phyloP scores from a whole-genome alignment of 495 filamentous ascomycete genomes.

The Letharia lupina region DNA sequence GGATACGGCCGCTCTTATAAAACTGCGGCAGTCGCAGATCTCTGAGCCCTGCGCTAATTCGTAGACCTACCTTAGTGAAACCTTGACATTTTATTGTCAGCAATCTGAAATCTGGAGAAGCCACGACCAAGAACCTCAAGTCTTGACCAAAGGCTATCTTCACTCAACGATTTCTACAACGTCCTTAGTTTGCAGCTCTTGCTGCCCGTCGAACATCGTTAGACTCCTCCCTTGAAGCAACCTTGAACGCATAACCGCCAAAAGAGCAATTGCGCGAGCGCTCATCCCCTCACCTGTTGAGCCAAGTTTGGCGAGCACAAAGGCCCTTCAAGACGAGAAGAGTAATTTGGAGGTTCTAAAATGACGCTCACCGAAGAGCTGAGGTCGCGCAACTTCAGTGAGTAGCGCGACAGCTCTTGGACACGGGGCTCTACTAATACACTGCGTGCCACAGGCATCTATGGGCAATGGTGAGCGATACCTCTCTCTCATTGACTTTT shows the following conservation, averaged over 20 bases:
- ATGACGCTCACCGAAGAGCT: conserved; percentile 65
- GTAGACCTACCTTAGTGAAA: not conserved
- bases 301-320: not conserved
- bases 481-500: conserved; percentile 2
- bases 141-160: not conserved
- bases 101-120: not conserved
- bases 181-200: conserved; percentile 2
- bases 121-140: conserved; percentile 13
- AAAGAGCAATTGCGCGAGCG: not conserved
- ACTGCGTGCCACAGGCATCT: conserved; percentile 65
- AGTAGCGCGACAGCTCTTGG: conserved; percentile 31
- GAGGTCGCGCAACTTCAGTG: conserved; percentile 95
- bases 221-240: not conserved
- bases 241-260: not conserved
- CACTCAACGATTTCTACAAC: not conserved
- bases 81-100: conserved; percentile 4
- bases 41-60: conserved; percentile 13
- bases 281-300: not conserved
- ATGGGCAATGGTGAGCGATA: conserved; percentile 92
- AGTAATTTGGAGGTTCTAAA: conserved; percentile 1
- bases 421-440: conserved; percentile 30
- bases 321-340: not conserved
- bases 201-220: not conserved
- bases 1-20: not conserved
- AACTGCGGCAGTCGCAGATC: not conserved